phyloP scores from a whole-genome alignment of 1,139 yeast genomes.

The Candida labiduridarum region DNA sequence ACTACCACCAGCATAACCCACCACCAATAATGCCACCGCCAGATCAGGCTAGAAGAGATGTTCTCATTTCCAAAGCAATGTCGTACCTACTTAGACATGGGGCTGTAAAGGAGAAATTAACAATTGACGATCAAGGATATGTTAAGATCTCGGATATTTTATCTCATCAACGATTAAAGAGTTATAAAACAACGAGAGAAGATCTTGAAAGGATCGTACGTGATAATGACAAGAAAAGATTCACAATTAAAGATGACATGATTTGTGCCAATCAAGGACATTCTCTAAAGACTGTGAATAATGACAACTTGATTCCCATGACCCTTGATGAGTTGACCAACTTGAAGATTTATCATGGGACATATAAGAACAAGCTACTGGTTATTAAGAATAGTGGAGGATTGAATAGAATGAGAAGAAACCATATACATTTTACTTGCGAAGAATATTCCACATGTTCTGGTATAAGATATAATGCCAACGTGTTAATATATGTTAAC shows the following conservation, averaged over 20 bases:
- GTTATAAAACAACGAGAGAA: slow-evolving; percentile 51
- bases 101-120: slow-evolving; percentile 69
- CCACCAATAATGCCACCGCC: slow-evolving; percentile 12
- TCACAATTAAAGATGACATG: slow-evolving; percentile 35
- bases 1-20: background rate
- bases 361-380: slow-evolving; percentile 53
- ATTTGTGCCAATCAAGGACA: slow-evolving; percentile 96
- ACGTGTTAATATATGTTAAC: slow-evolving; percentile 66
- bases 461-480: slow-evolving; percentile 69
- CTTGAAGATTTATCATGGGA: slow-evolving; percentile 72
- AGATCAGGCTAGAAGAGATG: slow-evolving; percentile 41
- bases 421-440: slow-evolving; percentile 75
- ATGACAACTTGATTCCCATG: slow-evolving; percentile 38
- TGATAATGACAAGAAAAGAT: slow-evolving; percentile 71
- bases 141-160: slow-evolving; percentile 57
- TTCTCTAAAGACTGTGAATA: slow-evolving; percentile 53
- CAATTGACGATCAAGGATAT: slow-evolving; percentile 70
- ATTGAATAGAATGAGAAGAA: slow-evolving; percentile 68
- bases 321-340: slow-evolving; percentile 24
- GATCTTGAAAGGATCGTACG: slow-evolving; percentile 66
- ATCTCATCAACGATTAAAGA: slow-evolving; percentile 58
- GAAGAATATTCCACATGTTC: slow-evolving; percentile 47
- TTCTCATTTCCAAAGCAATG: slow-evolving; percentile 68
- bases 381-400: slow-evolving; percentile 59
- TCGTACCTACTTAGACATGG: slow-evolving; percentile 83